phyloP scores from a whole-genome alignment of 1,139 yeast species.

The Arxiozyma bovina region DNA sequence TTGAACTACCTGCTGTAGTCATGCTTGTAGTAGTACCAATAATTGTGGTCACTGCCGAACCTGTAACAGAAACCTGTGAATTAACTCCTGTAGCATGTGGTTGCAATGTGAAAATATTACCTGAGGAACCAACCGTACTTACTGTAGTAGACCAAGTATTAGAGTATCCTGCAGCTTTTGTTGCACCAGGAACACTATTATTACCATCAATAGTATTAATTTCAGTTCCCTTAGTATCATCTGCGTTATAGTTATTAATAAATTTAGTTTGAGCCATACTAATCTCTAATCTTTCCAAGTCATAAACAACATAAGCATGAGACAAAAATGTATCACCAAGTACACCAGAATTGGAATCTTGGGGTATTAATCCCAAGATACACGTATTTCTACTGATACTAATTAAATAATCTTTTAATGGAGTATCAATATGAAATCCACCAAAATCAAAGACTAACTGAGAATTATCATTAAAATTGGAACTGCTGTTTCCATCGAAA shows the following conservation, averaged over 20 bases:
- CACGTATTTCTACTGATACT: conserved; percentile 21
- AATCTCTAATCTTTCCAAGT: conserved; percentile 55
- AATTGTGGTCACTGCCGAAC: not conserved
- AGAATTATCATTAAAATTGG: conserved; percentile 15
- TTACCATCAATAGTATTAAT: conserved; percentile 36
- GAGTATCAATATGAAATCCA: conserved; percentile 42
- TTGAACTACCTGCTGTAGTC: not conserved
- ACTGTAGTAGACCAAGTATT: conserved; percentile 30
- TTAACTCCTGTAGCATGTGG: not conserved
- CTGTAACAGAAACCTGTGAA: not conserved
- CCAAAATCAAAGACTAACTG: conserved; percentile 43
- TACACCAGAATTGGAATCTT: conserved; percentile 31
- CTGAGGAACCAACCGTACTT: conserved; percentile 13
- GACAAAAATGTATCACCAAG: conserved; percentile 72
- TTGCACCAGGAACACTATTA: conserved; percentile 41
- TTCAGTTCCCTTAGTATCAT: conserved; percentile 30
- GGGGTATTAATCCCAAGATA: conserved; percentile 36
- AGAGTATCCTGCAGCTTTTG: conserved; percentile 34
- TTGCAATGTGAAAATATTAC: conserved; percentile 18
- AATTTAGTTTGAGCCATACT: conserved; percentile 57
- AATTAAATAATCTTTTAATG: conserved; percentile 36
- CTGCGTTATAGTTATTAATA: conserved; percentile 12
- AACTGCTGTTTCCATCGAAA: conserved; percentile 1
- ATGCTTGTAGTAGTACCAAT: not conserved
- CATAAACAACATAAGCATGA: conserved; percentile 69